Percentiles rank a stretch among this genome's conserved stretches.
These are phyloP conservation scores for Rhodotorula sp. DNA, from an alignment of 1,284 basidiomycete genomes.

Conservation along the genomic window DNA sequence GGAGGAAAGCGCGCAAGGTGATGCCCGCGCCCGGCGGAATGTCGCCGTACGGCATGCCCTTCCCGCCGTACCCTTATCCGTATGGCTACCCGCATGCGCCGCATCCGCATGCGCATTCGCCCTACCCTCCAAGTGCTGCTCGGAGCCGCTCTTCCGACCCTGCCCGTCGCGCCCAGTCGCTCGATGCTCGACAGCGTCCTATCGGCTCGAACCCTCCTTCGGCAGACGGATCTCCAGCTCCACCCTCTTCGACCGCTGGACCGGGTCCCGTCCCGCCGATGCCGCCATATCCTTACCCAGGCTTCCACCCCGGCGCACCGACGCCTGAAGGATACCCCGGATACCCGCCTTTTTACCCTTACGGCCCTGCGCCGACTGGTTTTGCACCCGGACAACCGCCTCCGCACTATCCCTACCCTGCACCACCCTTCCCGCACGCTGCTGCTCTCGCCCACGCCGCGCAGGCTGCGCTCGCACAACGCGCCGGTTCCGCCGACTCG, in stretches of 20 bases:
- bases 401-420: conserved; percentile 16
- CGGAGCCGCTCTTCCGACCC: conserved; percentile 34
- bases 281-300: conserved; percentile 17
- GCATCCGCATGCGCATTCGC: conserved; percentile 34
- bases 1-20: conserved; percentile 31
- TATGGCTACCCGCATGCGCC: conserved; percentile 30
- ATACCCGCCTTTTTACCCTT: conserved; percentile 27
- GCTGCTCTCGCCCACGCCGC: conserved; percentile 34
- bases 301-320: conserved; percentile 29
- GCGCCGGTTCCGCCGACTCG: conserved; percentile 27
- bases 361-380: conserved; percentile 25
- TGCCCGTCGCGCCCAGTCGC: conserved; percentile 24
- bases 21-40: conserved; percentile 11
- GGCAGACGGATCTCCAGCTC: conserved; percentile 2
- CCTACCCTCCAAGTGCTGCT: conserved; percentile 34
- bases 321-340: conserved; percentile 31
- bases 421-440: conserved; percentile 19
- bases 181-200: conserved; percentile 28
- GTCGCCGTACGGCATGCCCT: conserved; percentile 33
- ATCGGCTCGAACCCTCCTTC: conserved; percentile 2
- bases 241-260: neutral
- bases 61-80: conserved; percentile 25
- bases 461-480: conserved; percentile 13
- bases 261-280: conserved; percentile 16
- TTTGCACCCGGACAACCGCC: conserved; percentile 24